These are phyloP conservation scores for Nakazawaea anatomiae DNA, from an alignment of 805 yeast genomes.

Conservation along the genomic window DNA sequence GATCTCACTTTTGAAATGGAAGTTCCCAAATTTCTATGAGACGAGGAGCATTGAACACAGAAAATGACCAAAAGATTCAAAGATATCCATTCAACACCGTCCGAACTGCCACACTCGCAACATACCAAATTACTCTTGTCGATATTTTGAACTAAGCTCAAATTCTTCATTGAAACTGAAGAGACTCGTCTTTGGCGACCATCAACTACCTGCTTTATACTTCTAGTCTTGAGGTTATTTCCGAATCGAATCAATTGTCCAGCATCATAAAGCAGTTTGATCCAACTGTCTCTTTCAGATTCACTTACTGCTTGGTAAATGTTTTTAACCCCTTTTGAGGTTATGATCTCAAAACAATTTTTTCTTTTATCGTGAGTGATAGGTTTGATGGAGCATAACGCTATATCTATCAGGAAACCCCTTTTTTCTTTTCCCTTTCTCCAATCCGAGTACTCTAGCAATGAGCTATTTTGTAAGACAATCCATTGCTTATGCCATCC, in stretches of 20 bases:
- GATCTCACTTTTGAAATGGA: slow-evolving; percentile 77
- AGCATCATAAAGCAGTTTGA: slow-evolving; percentile 54
- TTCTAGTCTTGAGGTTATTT: background rate
- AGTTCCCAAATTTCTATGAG: slow-evolving; percentile 83
- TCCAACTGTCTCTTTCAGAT: slow-evolving; percentile 66
- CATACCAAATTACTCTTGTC: slow-evolving; percentile 59
- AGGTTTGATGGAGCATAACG: slow-evolving; percentile 58
- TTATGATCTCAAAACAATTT: slow-evolving; percentile 68
- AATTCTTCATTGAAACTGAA: slow-evolving; percentile 25
- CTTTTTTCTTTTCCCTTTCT: slow-evolving; percentile 58
- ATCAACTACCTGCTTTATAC: background rate
- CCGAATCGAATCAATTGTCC: slow-evolving; percentile 24
- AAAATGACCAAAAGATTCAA: slow-evolving; percentile 64
- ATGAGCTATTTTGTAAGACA: slow-evolving; percentile 58
- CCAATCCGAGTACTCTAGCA: slow-evolving; percentile 77
- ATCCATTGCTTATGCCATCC: slow-evolving; percentile 94
- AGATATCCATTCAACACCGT: slow-evolving; percentile 82
- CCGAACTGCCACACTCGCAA: slow-evolving; percentile 69
- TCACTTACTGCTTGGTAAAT: slow-evolving; percentile 70
- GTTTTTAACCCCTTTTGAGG: slow-evolving; percentile 60
- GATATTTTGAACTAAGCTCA: slow-evolving; percentile 32
- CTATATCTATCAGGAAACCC: slow-evolving; percentile 63
- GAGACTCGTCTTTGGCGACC: slow-evolving; percentile 24
- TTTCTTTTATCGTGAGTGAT: slow-evolving; percentile 39
- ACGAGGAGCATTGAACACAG: slow-evolving; percentile 83